Evolutionary conservation across 148 eudicot genomes (phyloP).

Genomic region (Euryodendron excelsum): DNA sequence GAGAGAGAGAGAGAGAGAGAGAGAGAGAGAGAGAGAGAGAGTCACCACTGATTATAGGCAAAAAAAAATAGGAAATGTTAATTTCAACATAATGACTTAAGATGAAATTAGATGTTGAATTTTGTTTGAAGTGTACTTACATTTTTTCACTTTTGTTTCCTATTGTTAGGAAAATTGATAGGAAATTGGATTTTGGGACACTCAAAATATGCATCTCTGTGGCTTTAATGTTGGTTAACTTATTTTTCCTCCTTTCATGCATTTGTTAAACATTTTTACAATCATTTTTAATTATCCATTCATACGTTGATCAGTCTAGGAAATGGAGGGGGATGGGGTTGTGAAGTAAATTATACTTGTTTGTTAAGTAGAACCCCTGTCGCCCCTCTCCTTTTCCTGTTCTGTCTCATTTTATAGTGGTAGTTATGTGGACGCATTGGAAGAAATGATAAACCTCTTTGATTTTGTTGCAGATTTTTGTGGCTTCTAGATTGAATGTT

Average conservation of each 20-base stretch:
- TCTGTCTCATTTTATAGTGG: background rate
- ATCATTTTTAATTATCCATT: background rate
- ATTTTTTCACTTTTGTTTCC: background rate
- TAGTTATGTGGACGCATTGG: background rate
- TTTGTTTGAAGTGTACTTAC: background rate
- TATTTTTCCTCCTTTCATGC: background rate
- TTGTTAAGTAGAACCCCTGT: no score
- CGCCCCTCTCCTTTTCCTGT: background rate
- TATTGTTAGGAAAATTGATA: background rate
- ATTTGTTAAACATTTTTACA: background rate
- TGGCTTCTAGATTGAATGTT: constrained; percentile 96
- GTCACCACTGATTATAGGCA: background rate
- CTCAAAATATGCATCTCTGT: background rate
- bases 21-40: background rate
- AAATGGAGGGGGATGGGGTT: no score
- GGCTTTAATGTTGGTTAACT: background rate
- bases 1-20: no score
- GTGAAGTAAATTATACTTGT: background rate
- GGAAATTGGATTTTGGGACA: background rate
- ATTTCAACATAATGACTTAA: no score
- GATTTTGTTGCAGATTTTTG: constrained; percentile 60
- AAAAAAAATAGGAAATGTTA: background rate
- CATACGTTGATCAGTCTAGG: no score
- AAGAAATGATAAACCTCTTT: constrained; percentile 8
- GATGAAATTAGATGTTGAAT: background rate